Evolutionary conservation across 176 grass and related monocot genomes (phyloP), one percentile per base, ranked within the genome.

Genomic region (Neostapfia colusana): DNA sequence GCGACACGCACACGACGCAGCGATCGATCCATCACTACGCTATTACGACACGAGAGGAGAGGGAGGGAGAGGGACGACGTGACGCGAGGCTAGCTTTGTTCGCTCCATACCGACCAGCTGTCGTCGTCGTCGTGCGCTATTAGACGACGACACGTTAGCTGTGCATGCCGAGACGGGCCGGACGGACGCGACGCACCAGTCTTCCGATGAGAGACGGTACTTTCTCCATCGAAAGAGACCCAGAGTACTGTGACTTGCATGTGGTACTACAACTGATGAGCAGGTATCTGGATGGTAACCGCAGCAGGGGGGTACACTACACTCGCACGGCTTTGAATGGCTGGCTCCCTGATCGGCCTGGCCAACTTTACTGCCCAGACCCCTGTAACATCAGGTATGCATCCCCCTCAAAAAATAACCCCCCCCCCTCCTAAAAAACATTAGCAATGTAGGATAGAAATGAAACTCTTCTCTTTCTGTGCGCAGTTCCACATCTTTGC

Each of bases 401-500:
- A 21, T n/a, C n/a, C n/a, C n/a, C n/a, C n/a, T n/a, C n/a, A n/a
- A n/a, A n/a, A n/a, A n/a, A n/a, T n/a, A n/a, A n/a, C n/a, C n/a
- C n/a, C n/a, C n/a, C n/a, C n/a, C n/a, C n/a, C n/a, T n/a, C n/a
- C n/a, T n/a, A n/a, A n/a, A n/a, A n/a, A n/a, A n/a, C n/a, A n/a
- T n/a, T n/a, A 53, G 18, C n/a, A n/a, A 53, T 20, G 50, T 7
- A 51, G 9, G 21, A 21, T 4, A 2, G 17, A 17, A 31, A 31
- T 31, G 10, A 66, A 18, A 6, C 16, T 43, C 24, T 3, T 1
- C 46, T 38, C 44, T 49, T 36, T 48, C 16, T 10, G 25, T 62
- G 62, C 67, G 23, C 59, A 73, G 72, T 59, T 41, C 36, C 44
- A 69, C 16, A 35, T 25, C 20, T 73, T 78, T 61, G 76, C 70